Conservation (phyloP, 2,329 filamentous ascomycete species). For the Rhynchosporium agropyri region DNA sequence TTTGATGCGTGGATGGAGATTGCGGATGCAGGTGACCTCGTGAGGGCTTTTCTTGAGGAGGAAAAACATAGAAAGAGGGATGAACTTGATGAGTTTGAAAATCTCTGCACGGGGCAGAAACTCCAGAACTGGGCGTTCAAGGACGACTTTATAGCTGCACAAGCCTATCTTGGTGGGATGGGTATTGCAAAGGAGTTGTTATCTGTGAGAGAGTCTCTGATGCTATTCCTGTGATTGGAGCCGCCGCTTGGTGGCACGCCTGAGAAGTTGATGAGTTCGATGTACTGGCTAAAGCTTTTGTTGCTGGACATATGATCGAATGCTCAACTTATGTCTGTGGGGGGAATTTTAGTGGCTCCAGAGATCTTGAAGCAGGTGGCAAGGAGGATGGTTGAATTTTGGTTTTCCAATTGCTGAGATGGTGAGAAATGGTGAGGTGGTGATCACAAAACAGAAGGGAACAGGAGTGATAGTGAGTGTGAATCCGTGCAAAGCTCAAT, state of each 20-base stretch:
- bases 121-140: constrained; percentile 33
- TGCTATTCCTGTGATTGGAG: constrained; percentile 48
- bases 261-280: constrained; percentile 45
- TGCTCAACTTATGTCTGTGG: constrained; percentile 38
- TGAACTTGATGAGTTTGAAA: constrained; percentile 13
- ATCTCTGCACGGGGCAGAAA: constrained; percentile 25
- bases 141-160: constrained; percentile 23
- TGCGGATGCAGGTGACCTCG: constrained; percentile 37
- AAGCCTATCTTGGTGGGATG: constrained; percentile 52
- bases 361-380: constrained; percentile 29
- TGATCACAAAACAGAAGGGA: constrained; percentile 50
- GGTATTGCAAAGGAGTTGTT: constrained; percentile 47
- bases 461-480: constrained; percentile 37
- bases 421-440: constrained; percentile 45
- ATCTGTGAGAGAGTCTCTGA: constrained; percentile 49
- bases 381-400: constrained; percentile 43
- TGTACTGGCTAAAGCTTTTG: constrained; percentile 45
- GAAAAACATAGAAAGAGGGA: constrained; percentile 27
- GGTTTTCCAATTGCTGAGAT: constrained; percentile 52
- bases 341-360: constrained; percentile 39
- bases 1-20: constrained; percentile 42
- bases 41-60: constrained; percentile 12
- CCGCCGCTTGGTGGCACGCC: constrained; percentile 45
- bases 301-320: constrained; percentile 43
- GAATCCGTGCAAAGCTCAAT: constrained; percentile 43